Conservation (phyloP, 2,329 filamentous ascomycete species). For the Dactylellina drechsleri region DNA sequence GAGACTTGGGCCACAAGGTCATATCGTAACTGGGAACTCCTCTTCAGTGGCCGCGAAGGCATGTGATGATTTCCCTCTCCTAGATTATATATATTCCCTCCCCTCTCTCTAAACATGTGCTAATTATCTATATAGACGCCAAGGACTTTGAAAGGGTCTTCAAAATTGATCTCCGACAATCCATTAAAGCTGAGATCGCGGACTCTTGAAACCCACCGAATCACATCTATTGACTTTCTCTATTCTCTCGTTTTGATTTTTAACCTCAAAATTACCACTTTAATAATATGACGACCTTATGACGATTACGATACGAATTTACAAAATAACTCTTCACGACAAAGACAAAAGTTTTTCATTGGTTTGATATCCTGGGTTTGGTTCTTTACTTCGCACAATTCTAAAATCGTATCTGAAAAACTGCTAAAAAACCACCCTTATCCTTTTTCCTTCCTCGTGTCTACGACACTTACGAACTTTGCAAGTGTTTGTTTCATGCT, state of each 20-base stretch:
- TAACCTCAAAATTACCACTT: neutral
- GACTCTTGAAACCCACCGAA: constrained; percentile 25
- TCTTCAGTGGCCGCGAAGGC: constrained; percentile 56
- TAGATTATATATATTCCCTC: neutral
- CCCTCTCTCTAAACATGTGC: neutral
- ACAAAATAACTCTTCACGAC: constrained; percentile 41
- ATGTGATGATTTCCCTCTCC: constrained; percentile 4
- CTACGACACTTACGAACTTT: constrained; percentile 47
- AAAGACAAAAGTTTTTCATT: constrained; percentile 45
- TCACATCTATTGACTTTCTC: constrained; percentile 10
- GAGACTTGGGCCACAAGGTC: constrained; percentile 58
- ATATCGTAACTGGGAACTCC: constrained; percentile 57
- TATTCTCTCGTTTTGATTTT: constrained; percentile 20
- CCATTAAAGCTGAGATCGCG: constrained; percentile 46
- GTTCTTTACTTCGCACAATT: constrained; percentile 22
- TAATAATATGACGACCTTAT: constrained; percentile 42
- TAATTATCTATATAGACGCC: constrained; percentile 51
- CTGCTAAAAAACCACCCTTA: constrained; percentile 16
- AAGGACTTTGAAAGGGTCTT: constrained; percentile 57
- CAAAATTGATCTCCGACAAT: constrained; percentile 53
- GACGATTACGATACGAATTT: constrained; percentile 35
- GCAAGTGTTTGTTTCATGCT: constrained; percentile 48
- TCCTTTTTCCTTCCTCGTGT: constrained; percentile 16
- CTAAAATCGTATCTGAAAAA: constrained; percentile 21
- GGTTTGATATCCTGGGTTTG: constrained; percentile 36